These are phyloP conservation scores for Trematosphaeria pertusa DNA, from an alignment of 2,329 filamentous ascomycete species.

Conservation along the genomic window DNA sequence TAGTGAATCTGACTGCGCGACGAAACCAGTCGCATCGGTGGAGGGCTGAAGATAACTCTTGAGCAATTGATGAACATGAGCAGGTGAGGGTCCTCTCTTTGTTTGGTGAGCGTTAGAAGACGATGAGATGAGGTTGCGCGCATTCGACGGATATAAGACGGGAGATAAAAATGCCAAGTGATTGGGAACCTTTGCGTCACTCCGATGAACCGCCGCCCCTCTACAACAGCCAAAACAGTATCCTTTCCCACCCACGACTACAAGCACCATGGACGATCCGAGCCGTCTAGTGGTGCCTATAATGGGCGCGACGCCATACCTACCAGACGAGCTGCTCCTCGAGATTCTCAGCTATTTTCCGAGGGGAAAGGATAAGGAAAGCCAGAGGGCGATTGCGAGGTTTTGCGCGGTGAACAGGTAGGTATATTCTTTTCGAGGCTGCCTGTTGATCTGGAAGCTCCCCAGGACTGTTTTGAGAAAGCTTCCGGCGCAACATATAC, in stretches of 20 bases:
- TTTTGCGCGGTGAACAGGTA: slow-evolving; percentile 56
- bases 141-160: neutral
- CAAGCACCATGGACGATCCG: neutral
- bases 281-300: neutral
- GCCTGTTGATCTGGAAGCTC: too few species aligned
- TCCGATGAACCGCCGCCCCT: neutral
- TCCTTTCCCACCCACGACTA: neutral
- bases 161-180: neutral
- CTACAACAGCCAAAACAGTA: neutral
- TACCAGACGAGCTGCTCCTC: slow-evolving; percentile 63
- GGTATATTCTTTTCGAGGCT: neutral
- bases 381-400: slow-evolving; percentile 57
- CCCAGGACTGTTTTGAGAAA: too few species aligned
- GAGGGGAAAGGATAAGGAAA: slow-evolving; percentile 32
- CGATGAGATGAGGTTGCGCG: neutral
- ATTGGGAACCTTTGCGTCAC: neutral
- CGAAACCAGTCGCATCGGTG: too few species aligned
- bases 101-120: too few species aligned
- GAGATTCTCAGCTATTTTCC: slow-evolving; percentile 56
- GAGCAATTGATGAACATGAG: too few species aligned
- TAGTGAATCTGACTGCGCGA: too few species aligned
- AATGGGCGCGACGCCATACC: slow-evolving; percentile 38
- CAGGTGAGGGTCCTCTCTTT: too few species aligned
- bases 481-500: too few species aligned
- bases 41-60: too few species aligned